Evolutionary conservation across 169 alveolate species (phyloP).

Genomic region (Plasmodium vivax): DNA sequence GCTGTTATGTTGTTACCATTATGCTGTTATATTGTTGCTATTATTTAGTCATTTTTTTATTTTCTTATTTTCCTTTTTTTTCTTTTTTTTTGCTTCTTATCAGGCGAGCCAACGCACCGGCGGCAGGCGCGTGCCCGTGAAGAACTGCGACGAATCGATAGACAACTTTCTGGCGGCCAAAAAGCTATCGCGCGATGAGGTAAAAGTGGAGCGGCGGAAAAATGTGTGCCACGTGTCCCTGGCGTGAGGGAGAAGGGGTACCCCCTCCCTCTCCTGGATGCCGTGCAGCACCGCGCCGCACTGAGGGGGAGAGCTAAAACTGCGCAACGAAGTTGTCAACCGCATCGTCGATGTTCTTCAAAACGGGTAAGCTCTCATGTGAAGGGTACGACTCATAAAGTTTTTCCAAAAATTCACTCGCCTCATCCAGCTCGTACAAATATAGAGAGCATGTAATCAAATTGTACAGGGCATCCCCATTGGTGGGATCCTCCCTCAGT

Average conservation of each 20-base stretch:
- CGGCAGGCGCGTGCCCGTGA: conserved; percentile 27
- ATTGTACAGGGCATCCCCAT: conserved; percentile 30
- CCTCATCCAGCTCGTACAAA: conserved; percentile 63
- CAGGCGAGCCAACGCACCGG: conserved; percentile 17
- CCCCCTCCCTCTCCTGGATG: not conserved
- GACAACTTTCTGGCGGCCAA: conserved; percentile 43
- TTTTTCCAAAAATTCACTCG: conserved; percentile 34
- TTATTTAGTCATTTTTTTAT: not conserved
- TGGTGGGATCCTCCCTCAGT: conserved; percentile 4
- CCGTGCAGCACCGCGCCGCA: not conserved
- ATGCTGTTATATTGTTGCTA: not conserved
- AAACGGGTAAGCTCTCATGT: conserved; percentile 49
- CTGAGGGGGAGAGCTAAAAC: not conserved
- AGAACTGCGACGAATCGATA: conserved; percentile 54
- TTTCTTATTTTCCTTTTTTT: too few species aligned
- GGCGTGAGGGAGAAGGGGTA: not conserved
- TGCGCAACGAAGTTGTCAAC: conserved; percentile 57
- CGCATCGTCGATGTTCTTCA: conserved; percentile 44
- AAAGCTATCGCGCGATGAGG: conserved; percentile 33
- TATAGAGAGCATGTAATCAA: conserved; percentile 59
- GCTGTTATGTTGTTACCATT: too few species aligned
- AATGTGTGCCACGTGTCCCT: conserved; percentile 41
- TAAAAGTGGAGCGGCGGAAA: conserved; percentile 10
- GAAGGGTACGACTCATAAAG: conserved; percentile 33
- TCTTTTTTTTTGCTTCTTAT: not conserved